Conservation (phyloP, 2,329 filamentous ascomycete species). For the Phialemoniopsis sp. region DNA sequence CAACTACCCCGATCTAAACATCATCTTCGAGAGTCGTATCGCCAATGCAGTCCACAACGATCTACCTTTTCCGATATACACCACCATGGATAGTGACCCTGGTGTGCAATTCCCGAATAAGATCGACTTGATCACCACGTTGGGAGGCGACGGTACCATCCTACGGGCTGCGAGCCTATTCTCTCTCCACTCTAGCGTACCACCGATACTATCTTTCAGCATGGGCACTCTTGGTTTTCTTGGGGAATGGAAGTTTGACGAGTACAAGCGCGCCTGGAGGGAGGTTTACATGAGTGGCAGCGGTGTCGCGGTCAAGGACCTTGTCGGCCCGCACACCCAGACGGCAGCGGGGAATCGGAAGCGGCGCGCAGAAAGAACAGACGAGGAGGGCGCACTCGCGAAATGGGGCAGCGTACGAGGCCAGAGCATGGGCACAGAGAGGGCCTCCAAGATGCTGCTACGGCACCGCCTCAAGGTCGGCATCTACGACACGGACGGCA, state of each 20-base stretch:
- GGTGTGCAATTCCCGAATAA: conserved; percentile 63
- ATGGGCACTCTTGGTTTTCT: conserved; percentile 96
- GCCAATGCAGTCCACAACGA: conserved; percentile 67
- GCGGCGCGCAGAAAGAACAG: not conserved
- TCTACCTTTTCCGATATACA: conserved; percentile 72
- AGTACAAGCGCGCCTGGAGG: conserved; percentile 87
- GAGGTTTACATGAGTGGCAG: conserved; percentile 83
- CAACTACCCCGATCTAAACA: conserved; percentile 75
- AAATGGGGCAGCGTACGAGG: conserved; percentile 72
- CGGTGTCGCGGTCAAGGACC: conserved; percentile 42
- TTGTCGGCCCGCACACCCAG: conserved; percentile 33
- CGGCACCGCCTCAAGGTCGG: conserved; percentile 85
- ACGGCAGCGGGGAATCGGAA: conserved; percentile 15
- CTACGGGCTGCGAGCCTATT: conserved; percentile 83
- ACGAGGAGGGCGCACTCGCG: conserved; percentile 5
- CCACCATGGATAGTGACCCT: conserved; percentile 40
- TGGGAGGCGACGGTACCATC: conserved; percentile 92
- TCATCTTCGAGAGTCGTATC: conserved; percentile 77
- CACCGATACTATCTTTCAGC: conserved; percentile 89
- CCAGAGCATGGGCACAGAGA: conserved; percentile 72
- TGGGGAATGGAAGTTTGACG: conserved; percentile 92
- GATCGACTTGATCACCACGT: conserved; percentile 82
- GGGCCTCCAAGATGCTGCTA: conserved; percentile 77
- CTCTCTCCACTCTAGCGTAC: conserved; percentile 74
- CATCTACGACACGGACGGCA: conserved; percentile 68